phyloP scores from a whole-genome alignment of 805 yeast genomes.

The Suhomyces tanzawaensis region DNA sequence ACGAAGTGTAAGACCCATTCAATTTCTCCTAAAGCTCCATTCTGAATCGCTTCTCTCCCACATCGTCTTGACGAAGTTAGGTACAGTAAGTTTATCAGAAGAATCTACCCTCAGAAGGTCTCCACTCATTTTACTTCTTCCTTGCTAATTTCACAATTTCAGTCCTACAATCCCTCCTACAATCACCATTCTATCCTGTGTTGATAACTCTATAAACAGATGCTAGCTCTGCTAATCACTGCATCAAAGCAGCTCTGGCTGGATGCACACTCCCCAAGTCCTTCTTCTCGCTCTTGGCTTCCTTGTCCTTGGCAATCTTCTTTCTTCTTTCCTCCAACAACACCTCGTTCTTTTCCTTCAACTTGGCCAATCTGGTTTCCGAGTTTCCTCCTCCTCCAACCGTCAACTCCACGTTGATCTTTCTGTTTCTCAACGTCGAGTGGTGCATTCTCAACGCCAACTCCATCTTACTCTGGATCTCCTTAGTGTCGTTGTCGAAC shows the following conservation, averaged over 20 bases:
- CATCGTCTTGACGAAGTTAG: too few relatives aligned
- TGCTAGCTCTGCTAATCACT: slow-evolving; percentile 9
- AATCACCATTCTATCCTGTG: too few relatives aligned
- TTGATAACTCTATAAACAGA: too few relatives aligned
- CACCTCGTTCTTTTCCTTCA: slow-evolving; percentile 75
- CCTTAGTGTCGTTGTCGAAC: slow-evolving; percentile 56
- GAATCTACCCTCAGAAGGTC: too few relatives aligned
- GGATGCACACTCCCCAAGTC: slow-evolving; percentile 53
- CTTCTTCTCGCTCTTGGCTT: slow-evolving; percentile 14
- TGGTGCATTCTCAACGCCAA: slow-evolving; percentile 84
- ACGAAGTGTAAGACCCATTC: too few relatives aligned
- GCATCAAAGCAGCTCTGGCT: slow-evolving; percentile 55
- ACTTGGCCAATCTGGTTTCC: slow-evolving; percentile 57
- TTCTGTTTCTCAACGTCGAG: slow-evolving; percentile 62
- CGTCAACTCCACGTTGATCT: slow-evolving; percentile 91
- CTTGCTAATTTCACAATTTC: too few relatives aligned
- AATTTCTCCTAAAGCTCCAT: too few relatives aligned
- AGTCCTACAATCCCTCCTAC: too few relatives aligned
- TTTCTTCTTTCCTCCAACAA: slow-evolving; percentile 66
- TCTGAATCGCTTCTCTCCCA: too few relatives aligned
- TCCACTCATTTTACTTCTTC: too few relatives aligned
- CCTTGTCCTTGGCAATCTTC: slow-evolving; percentile 44
- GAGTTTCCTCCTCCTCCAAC: slow-evolving; percentile 99
- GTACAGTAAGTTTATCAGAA: too few relatives aligned
- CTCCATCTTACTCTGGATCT: slow-evolving; percentile 78